Evolutionary conservation across 805 yeast genomes (phyloP).

Genomic region (Lachancea mirantina): DNA sequence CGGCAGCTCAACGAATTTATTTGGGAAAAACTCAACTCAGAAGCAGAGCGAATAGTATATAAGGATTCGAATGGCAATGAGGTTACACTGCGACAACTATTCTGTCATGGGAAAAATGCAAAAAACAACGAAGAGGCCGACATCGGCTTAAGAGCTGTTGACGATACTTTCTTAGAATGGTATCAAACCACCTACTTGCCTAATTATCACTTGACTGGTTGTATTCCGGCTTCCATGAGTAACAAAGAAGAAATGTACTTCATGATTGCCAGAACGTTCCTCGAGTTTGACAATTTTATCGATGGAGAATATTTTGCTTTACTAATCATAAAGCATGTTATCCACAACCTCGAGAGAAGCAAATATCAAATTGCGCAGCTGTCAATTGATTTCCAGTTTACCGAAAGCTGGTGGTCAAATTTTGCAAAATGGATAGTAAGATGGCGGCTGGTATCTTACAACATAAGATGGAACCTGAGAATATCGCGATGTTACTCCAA

Average conservation of each 20-base stretch:
- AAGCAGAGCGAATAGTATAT: slow-evolving; percentile 33
- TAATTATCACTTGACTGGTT: slow-evolving; percentile 19
- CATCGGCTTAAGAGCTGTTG: slow-evolving; percentile 28
- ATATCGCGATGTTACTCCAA: slow-evolving; percentile 29
- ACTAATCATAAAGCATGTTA: slow-evolving; percentile 28
- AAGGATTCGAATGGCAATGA: slow-evolving; percentile 15
- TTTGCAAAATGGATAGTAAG: slow-evolving; percentile 32
- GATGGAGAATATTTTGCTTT: slow-evolving; percentile 35
- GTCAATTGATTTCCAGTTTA: slow-evolving; percentile 30
- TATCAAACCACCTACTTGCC: slow-evolving; percentile 19
- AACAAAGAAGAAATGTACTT: slow-evolving; percentile 23
- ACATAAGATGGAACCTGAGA: slow-evolving; percentile 35
- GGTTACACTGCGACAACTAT: slow-evolving; percentile 22
- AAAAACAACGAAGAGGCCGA: slow-evolving; percentile 11
- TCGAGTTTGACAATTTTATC: slow-evolving; percentile 33
- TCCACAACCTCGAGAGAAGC: slow-evolving; percentile 31
- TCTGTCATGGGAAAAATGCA: slow-evolving; percentile 17
- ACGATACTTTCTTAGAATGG: slow-evolving; percentile 25
- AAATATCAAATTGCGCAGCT: slow-evolving; percentile 35
- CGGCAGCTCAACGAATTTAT: slow-evolving; percentile 32
- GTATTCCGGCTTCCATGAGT: slow-evolving; percentile 13
- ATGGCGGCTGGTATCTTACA: slow-evolving; percentile 34
- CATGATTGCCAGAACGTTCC: slow-evolving; percentile 30
- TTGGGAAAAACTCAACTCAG: slow-evolving; percentile 31
- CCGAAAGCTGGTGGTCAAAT: slow-evolving; percentile 29